A percentile compares a stretch with the other conserved stretches of the same genome.
Conservation (phyloP, 1,139 yeast genomes). For the Magnusiomyces clavatus region DNA sequence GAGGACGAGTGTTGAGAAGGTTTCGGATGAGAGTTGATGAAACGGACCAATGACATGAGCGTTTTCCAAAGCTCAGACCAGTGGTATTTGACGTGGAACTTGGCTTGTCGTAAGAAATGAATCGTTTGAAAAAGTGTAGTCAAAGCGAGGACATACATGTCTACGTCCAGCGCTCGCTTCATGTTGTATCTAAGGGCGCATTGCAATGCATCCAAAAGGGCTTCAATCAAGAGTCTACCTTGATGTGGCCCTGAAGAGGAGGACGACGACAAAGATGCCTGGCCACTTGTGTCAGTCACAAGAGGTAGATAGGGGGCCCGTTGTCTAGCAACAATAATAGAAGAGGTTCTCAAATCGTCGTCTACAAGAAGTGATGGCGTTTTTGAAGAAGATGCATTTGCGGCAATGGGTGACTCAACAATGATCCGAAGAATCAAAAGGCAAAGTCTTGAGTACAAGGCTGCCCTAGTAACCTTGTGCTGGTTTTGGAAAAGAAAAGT, state of each 20-base stretch:
- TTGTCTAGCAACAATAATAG: slow-evolving; percentile 23
- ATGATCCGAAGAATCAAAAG: slow-evolving; percentile 28
- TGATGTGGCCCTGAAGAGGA: not conserved
- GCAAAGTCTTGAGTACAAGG: slow-evolving; percentile 28
- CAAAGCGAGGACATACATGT: slow-evolving; percentile 27
- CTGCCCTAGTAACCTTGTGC: slow-evolving; percentile 22
- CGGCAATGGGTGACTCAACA: slow-evolving; percentile 24
- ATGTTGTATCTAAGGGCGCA: slow-evolving; percentile 30
- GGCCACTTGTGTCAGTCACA: slow-evolving; percentile 15
- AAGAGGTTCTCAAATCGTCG: slow-evolving; percentile 15
- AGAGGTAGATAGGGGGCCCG: slow-evolving; percentile 26
- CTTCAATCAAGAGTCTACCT: slow-evolving; percentile 28
- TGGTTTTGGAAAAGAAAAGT: slow-evolving; percentile 31
- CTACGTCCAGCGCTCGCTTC: slow-evolving; percentile 27
- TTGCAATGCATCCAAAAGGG: slow-evolving; percentile 30
- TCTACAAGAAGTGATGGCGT: slow-evolving; percentile 19
- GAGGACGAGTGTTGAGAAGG: not conserved
- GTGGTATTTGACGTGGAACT: slow-evolving; percentile 25
- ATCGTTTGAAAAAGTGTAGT: slow-evolving; percentile 24
- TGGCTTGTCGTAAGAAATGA: slow-evolving; percentile 19
- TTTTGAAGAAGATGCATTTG: slow-evolving; percentile 15
- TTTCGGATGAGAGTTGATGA: slow-evolving; percentile 20
- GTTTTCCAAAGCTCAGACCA: slow-evolving; percentile 37
- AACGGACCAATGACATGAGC: slow-evolving; percentile 25
- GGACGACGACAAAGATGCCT: not conserved